Evolutionary conservation across 2,329 filamentous ascomycete genomes (phyloP), one percentile per base, ranked within the genome.

Genomic region (Venturia asperata): DNA sequence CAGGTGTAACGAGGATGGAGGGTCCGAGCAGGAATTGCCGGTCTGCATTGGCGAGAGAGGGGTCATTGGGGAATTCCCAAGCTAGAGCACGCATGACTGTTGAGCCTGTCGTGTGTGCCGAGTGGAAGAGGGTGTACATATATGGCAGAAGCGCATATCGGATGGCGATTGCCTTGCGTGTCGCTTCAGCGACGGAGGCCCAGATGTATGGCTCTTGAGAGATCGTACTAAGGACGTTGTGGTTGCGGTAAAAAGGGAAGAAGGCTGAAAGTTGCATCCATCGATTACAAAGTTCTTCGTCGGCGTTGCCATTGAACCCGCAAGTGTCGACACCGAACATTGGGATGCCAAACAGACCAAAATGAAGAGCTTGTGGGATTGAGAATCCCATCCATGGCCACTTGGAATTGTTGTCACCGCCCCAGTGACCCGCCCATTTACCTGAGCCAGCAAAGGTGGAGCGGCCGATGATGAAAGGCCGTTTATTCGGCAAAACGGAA

Each of bases 391-490:
- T 89, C 73, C 86, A 88, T 0, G 82, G 81, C 85, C 88, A 93
- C 17, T 84, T 81, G 3, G 86, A 87, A 21, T 79, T 77, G 71
- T 92, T 92, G 74, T 93, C 78, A 37, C 75, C 64, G 4, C 64
- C 64, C 64, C 64, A 66, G 19, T 63, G 56, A 17, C 62, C 90
- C 1, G 89, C 87, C 78, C 83, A 88, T 73, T 85, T 85, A 1
- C 91, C 91, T 0, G 85, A 85, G 3, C 91, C 90, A 11, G 89
- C 82, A 71, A 93, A 94, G 0, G 90, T 94, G 47, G 87, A 90
- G 19, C 91, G 86, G 0, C 88, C 89, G 70, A 96, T 91, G 72
- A 96, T 89, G 76, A 95, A 90, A 0, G 91, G 91, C 0, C 91
- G 85, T 73, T 89, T 89, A 17, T 77, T 80, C 0, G 88, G 85